phyloP scores from a whole-genome alignment of 371 early-diverging fungal species.

The Funneliformis caledonium region DNA sequence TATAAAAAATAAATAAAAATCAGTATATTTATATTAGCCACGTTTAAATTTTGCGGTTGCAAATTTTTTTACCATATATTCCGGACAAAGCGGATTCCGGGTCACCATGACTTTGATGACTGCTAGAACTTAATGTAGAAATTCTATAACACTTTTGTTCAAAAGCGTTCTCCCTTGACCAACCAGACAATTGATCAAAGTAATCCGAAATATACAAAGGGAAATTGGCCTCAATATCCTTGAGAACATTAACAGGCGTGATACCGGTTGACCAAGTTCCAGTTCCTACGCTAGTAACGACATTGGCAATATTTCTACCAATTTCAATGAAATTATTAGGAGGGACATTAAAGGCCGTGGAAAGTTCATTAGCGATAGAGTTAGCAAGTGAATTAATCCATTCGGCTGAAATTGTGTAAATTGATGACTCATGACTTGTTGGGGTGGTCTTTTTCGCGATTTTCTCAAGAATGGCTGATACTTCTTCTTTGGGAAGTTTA shows the following conservation, averaged over 20 bases:
- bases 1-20: not conserved
- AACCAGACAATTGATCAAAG: slow-evolving; percentile 26
- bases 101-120: not conserved
- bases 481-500: not conserved
- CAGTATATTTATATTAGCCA: too few species aligned
- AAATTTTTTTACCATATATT: not conserved
- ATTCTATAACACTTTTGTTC: not conserved
- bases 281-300: not conserved
- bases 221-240: not conserved
- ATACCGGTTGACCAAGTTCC: slow-evolving; percentile 19
- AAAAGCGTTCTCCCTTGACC: slow-evolving; percentile 9
- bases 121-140: not conserved
- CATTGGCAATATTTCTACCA: not conserved
- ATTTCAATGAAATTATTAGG: not conserved
- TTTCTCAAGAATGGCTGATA: not conserved
- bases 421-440: not conserved
- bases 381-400: not conserved
- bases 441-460: not conserved
- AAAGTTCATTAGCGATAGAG: not conserved
- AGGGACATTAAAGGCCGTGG: not conserved
- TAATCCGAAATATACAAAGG: slow-evolving; percentile 9
- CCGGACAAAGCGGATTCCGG: slow-evolving; percentile 1
- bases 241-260: not conserved
- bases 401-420: not conserved
- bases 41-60: too few species aligned